Conservation (phyloP, 2,329 filamentous ascomycete species). For the Sporothrix variecibatus region DNA sequence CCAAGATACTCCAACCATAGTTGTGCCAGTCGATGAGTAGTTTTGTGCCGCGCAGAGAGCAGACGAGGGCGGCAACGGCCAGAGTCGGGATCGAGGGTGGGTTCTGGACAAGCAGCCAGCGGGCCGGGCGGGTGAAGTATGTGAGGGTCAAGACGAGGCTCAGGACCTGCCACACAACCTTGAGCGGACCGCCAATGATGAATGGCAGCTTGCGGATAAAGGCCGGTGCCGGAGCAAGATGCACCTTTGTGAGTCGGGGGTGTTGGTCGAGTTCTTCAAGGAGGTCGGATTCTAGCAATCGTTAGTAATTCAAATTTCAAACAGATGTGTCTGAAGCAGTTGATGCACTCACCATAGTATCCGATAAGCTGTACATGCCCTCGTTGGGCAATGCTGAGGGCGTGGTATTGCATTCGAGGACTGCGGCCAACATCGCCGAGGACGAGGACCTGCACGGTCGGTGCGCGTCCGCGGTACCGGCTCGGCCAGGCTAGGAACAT, state of each 20-base stretch:
- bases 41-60: constrained; percentile 74
- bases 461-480: constrained; percentile 19
- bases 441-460: constrained; percentile 76
- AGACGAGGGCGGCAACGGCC: constrained; percentile 70
- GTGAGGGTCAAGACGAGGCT: constrained; percentile 71
- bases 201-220: constrained; percentile 73
- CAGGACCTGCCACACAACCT: constrained; percentile 80
- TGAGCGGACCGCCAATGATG: constrained; percentile 74
- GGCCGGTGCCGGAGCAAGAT: constrained; percentile 67
- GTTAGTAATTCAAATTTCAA: constrained; percentile 22
- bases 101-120: constrained; percentile 83
- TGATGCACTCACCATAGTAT: constrained; percentile 67
- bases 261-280: constrained; percentile 75
- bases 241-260: constrained; percentile 68
- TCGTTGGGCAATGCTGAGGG: constrained; percentile 82
- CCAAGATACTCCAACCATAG: constrained; percentile 93
- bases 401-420: constrained; percentile 98
- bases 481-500: constrained; percentile 26
- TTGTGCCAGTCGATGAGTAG: constrained; percentile 98
- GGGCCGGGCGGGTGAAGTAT: constrained; percentile 71
- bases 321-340: neutral
- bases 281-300: constrained; percentile 67
- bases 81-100: constrained; percentile 93
- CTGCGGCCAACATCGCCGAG: constrained; percentile 94
- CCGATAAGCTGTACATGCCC: constrained; percentile 84